A percentile compares a stretch with the other conserved stretches of the same genome.
Evolutionary conservation across 2,329 filamentous ascomycete species (phyloP).

Genomic region (Colletotrichum orchidophilum): DNA sequence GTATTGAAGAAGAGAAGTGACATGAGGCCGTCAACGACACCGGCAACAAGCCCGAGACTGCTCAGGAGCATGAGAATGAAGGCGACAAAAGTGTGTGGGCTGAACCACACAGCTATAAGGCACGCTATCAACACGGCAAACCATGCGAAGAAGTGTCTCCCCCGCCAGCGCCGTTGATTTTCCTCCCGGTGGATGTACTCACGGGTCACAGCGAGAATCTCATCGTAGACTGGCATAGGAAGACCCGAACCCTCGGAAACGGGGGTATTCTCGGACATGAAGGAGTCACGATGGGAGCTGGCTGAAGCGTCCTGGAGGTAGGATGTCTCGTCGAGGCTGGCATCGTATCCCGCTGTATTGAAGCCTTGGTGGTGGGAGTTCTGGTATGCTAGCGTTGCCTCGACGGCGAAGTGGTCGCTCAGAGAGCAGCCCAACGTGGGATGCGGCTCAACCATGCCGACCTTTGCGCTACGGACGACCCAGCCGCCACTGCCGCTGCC

Average conservation of each 20-base stretch:
- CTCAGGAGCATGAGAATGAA: slow-evolving; percentile 85
- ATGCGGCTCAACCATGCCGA: slow-evolving; percentile 85
- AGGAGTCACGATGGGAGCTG: slow-evolving; percentile 37
- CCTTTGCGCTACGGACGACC: slow-evolving; percentile 74
- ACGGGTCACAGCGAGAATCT: slow-evolving; percentile 76
- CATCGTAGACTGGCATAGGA: slow-evolving; percentile 56
- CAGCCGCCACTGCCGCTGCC: slow-evolving; percentile 67
- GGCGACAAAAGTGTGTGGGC: slow-evolving; percentile 76
- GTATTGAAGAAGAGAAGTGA: slow-evolving; percentile 86
- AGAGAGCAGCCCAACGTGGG: slow-evolving; percentile 84
- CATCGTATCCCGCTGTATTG: slow-evolving; percentile 14
- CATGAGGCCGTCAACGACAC: slow-evolving; percentile 85
- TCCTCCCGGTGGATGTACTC: slow-evolving; percentile 77
- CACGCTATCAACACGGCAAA: slow-evolving; percentile 76
- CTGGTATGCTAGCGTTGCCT: slow-evolving; percentile 74
- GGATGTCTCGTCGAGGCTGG: slow-evolving; percentile 45
- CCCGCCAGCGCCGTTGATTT: slow-evolving; percentile 75
- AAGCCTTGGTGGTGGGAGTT: slow-evolving; percentile 36
- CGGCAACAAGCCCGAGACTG: slow-evolving; percentile 79
- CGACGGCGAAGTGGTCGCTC: slow-evolving; percentile 94
- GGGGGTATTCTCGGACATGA: slow-evolving; percentile 41
- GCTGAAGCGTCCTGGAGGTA: slow-evolving; percentile 50
- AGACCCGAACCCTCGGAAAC: slow-evolving; percentile 36
- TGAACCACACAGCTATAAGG: slow-evolving; percentile 87
- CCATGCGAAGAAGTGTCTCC: slow-evolving; percentile 77